These are phyloP conservation scores for Corrigiola litoralis DNA, from an alignment of 179 eudicot genomes.

Conservation along the genomic window DNA sequence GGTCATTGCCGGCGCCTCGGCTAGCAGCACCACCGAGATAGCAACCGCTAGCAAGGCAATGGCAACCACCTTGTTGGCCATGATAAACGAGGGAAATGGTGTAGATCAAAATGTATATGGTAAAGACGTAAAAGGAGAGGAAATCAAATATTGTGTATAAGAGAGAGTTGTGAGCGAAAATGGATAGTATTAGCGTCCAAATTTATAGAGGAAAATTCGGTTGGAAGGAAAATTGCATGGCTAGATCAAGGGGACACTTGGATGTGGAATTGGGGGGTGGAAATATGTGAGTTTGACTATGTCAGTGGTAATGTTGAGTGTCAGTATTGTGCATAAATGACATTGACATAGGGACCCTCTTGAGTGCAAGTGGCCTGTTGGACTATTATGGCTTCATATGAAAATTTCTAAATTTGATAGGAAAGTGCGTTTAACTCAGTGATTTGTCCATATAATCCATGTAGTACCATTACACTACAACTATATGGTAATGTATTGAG, in stretches of 20 bases:
- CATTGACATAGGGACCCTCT: background rate
- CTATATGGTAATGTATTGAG: no score
- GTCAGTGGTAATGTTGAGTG: background rate
- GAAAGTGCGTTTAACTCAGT: background rate
- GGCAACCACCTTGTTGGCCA: conserved; percentile 19
- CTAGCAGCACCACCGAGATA: conserved; percentile 10
- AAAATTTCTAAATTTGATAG: background rate
- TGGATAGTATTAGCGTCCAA: background rate
- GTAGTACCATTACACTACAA: no score
- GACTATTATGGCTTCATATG: background rate
- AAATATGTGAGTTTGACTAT: background rate
- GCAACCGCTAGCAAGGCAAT: conserved; percentile 15
- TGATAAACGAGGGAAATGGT: background rate
- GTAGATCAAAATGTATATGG: background rate
- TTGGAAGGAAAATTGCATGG: no score
- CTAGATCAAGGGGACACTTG: background rate
- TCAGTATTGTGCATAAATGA: background rate
- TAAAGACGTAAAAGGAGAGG: background rate
- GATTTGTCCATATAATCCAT: no score
- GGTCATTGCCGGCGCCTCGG: conserved; percentile 4
- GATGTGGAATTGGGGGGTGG: background rate
- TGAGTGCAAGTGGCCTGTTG: background rate
- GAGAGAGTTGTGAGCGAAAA: background rate
- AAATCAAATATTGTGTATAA: background rate
- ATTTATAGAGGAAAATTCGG: conserved; percentile 11